phyloP scores from a whole-genome alignment of 495 filamentous ascomycete species.

The Podospora conica region DNA sequence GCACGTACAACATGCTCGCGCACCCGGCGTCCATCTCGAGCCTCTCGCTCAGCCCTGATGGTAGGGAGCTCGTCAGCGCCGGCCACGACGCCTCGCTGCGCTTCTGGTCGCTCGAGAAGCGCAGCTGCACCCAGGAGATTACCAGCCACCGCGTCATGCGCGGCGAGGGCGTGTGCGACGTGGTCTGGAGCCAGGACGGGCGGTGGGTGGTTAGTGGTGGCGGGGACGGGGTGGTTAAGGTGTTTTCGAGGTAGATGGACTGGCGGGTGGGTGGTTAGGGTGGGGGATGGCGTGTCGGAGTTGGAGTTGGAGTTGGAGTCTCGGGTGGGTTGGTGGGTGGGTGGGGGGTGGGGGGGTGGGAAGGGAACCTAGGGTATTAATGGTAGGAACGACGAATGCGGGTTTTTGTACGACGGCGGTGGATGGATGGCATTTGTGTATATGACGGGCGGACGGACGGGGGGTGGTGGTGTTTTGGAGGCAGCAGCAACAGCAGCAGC shows the following conservation, averaged over 20 bases:
- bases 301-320: too few relatives aligned
- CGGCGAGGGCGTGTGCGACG: conserved; percentile 86
- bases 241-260: conserved; percentile 57
- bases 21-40: conserved; percentile 88
- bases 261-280: too few relatives aligned
- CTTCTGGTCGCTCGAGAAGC: conserved; percentile 97
- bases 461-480: background rate
- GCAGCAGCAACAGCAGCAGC: too few relatives aligned
- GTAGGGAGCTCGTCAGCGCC: conserved; percentile 87
- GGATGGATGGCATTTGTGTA: background rate
- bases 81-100: conserved; percentile 91
- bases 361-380: background rate
- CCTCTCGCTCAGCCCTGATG: conserved; percentile 84
- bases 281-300: background rate
- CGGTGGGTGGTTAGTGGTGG: conserved; percentile 90
- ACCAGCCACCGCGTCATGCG: conserved; percentile 86
- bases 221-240: conserved; percentile 95
- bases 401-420: background rate
- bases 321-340: background rate
- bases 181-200: conserved; percentile 91
- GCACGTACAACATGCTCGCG: conserved; percentile 96
- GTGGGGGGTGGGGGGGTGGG: background rate
- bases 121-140: conserved; percentile 88
- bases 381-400: background rate
- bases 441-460: background rate